These are phyloP conservation scores for Zygosaccharomyces pseudobailii DNA, from an alignment of 1,139 yeast genomes.

Conservation along the genomic window DNA sequence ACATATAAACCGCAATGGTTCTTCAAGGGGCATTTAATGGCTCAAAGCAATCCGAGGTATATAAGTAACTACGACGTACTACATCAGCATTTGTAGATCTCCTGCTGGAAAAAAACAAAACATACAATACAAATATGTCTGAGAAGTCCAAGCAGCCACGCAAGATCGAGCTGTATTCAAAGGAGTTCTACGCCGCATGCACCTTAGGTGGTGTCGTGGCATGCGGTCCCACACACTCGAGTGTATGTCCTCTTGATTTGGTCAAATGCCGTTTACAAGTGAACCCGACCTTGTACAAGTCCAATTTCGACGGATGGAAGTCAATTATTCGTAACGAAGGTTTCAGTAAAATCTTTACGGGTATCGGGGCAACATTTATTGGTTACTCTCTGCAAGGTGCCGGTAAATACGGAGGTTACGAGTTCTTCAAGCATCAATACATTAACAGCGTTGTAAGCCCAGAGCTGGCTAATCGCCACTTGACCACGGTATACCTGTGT, in stretches of 20 bases:
- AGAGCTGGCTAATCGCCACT: slow-evolving; percentile 56
- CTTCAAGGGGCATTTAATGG: slow-evolving; percentile 3
- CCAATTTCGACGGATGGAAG: slow-evolving; percentile 75
- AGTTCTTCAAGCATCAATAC: slow-evolving; percentile 76
- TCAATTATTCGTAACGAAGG: slow-evolving; percentile 72
- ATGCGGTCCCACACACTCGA: slow-evolving; percentile 94
- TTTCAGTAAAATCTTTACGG: slow-evolving; percentile 67
- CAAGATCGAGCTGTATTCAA: slow-evolving; percentile 45
- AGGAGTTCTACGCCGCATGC: slow-evolving; percentile 77
- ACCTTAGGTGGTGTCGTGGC: slow-evolving; percentile 83
- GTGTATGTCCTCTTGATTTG: slow-evolving; percentile 86
- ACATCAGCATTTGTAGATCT: not conserved
- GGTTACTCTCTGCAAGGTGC: slow-evolving; percentile 96
- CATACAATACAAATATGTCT: not conserved
- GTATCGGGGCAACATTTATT: slow-evolving; percentile 83
- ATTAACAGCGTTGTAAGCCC: slow-evolving; percentile 60
- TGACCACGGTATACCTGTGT: slow-evolving; percentile 68
- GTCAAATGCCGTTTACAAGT: slow-evolving; percentile 93
- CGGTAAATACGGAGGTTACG: slow-evolving; percentile 93
- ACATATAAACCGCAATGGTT: not conserved
- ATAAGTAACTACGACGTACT: not conserved
- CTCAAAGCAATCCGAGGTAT: slow-evolving; percentile 3
- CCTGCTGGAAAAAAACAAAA: not conserved
- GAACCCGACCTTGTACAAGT: slow-evolving; percentile 60
- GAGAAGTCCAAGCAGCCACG: slow-evolving; percentile 1